Conservation (phyloP, 768 basidiomycete genomes). For the Lactifluus hygrophoroides region DNA sequence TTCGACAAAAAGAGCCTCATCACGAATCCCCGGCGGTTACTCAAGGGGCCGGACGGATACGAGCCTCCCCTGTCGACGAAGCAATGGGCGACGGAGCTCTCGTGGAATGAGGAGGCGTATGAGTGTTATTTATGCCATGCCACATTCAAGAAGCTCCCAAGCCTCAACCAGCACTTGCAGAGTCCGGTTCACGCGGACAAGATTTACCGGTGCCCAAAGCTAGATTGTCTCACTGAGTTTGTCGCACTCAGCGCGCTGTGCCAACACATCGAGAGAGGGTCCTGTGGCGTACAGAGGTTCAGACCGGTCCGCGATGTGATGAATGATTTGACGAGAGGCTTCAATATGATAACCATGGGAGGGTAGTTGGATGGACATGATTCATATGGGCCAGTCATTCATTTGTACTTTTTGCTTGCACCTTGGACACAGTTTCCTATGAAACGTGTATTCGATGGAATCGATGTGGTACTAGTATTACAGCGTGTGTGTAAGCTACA, state of each 20-base stretch:
- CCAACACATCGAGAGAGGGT: slow-evolving; percentile 3
- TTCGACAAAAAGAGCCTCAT: slow-evolving; percentile 5
- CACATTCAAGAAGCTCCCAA: slow-evolving; percentile 31
- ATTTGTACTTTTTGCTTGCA: too few relatives aligned
- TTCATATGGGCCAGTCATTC: too few relatives aligned
- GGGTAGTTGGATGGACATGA: neutral
- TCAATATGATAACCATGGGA: neutral
- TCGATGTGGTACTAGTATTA: too few relatives aligned
- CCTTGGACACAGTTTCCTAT: too few relatives aligned
- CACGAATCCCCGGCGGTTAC: neutral
- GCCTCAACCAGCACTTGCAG: slow-evolving; percentile 53
- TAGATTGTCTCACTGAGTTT: neutral
- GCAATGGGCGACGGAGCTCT: slow-evolving; percentile 29
- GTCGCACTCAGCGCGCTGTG: neutral
- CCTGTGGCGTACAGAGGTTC: slow-evolving; percentile 4
- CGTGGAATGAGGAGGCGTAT: slow-evolving; percentile 37
- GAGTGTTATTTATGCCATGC: slow-evolving; percentile 56
- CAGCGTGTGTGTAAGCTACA: too few relatives aligned
- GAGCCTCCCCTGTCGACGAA: neutral
- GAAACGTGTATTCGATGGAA: too few relatives aligned
- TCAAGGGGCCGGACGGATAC: neutral
- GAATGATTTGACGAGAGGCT: slow-evolving; percentile 2
- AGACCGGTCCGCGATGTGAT: slow-evolving; percentile 5
- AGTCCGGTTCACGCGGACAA: slow-evolving; percentile 35
- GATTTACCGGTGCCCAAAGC: slow-evolving; percentile 12